These are phyloP conservation scores for Neonectria neomacrospora DNA, from an alignment of 2,329 filamentous ascomycete species.

Conservation along the genomic window DNA sequence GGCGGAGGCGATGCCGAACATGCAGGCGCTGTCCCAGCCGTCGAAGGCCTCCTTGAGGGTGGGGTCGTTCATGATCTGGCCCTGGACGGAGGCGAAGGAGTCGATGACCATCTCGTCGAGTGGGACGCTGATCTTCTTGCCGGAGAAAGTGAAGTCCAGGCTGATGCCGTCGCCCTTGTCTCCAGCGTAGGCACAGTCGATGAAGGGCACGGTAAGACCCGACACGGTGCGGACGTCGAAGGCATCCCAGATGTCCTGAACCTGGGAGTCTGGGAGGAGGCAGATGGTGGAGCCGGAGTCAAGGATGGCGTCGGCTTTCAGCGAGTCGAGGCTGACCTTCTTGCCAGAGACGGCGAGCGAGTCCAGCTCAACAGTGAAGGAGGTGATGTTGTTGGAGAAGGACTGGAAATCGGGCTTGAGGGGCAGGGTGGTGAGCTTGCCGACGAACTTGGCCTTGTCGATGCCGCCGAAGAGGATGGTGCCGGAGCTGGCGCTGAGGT, in stretches of 20 bases:
- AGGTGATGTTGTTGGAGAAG: slow-evolving; percentile 53
- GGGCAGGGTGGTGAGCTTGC: slow-evolving; percentile 54
- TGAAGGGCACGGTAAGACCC: slow-evolving; percentile 57
- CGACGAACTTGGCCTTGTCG: slow-evolving; percentile 77
- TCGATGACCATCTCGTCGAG: slow-evolving; percentile 66
- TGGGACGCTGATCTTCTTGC: slow-evolving; percentile 58
- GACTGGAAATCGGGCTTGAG: slow-evolving; percentile 61
- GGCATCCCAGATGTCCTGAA: slow-evolving; percentile 60
- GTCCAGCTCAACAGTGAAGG: slow-evolving; percentile 51
- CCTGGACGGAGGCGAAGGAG: slow-evolving; percentile 50
- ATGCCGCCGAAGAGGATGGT: slow-evolving; percentile 83
- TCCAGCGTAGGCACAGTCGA: slow-evolving; percentile 63
- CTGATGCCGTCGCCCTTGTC: slow-evolving; percentile 56
- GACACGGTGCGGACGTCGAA: slow-evolving; percentile 61
- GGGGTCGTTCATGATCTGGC: slow-evolving; percentile 54
- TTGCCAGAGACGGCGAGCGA: slow-evolving; percentile 53
- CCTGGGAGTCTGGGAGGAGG: slow-evolving; percentile 72
- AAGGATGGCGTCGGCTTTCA: slow-evolving; percentile 69
- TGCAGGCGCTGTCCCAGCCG: slow-evolving; percentile 59
- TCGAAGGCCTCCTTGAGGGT: slow-evolving; percentile 47
- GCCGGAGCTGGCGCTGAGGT: slow-evolving; percentile 72
- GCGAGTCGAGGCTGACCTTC: slow-evolving; percentile 48
- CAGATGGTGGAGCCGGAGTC: slow-evolving; percentile 79
- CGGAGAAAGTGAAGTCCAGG: slow-evolving; percentile 65
- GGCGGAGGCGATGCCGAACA: slow-evolving; percentile 64